Conservation (phyloP, 2,329 filamentous ascomycete species). For the Botryotinia narcissicola region DNA sequence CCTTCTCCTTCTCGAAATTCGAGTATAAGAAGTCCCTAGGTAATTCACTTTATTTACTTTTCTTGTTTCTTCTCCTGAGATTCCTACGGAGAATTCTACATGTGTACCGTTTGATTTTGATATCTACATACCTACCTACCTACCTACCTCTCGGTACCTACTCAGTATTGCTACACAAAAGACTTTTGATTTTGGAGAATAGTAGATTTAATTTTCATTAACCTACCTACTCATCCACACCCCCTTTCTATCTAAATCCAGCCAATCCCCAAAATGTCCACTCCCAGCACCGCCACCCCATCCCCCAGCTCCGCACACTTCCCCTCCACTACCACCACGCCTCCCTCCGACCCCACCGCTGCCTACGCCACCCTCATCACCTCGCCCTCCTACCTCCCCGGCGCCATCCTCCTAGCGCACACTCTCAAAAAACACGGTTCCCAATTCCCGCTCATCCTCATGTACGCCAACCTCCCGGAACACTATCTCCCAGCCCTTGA, state of each 20-base stretch:
- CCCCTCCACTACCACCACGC: background rate
- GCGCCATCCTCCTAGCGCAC: conserved; percentile 74
- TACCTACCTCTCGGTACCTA: too few species aligned
- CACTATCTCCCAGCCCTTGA: conserved; percentile 45
- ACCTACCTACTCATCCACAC: background rate
- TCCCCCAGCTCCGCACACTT: background rate
- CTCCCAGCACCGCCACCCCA: background rate
- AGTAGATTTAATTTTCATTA: background rate
- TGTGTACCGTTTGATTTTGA: background rate
- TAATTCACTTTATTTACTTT: too few species aligned
- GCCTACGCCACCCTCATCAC: conserved; percentile 64
- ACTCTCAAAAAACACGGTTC: conserved; percentile 63
- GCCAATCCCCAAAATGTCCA: background rate
- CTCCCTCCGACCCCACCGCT: background rate
- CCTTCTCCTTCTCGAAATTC: background rate
- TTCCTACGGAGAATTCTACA: background rate
- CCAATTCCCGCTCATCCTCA: conserved; percentile 67
- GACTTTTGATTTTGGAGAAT: background rate
- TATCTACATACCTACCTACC: too few species aligned
- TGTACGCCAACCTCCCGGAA: conserved; percentile 47
- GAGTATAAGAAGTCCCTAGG: background rate
- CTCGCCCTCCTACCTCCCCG: conserved; percentile 73
- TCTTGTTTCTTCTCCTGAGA: background rate
- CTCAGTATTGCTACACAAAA: background rate
- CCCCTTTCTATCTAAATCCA: background rate